Base-by-base conservation (phyloP, 805 yeast genomes). In the Metschnikowia cubensis region DNA sequence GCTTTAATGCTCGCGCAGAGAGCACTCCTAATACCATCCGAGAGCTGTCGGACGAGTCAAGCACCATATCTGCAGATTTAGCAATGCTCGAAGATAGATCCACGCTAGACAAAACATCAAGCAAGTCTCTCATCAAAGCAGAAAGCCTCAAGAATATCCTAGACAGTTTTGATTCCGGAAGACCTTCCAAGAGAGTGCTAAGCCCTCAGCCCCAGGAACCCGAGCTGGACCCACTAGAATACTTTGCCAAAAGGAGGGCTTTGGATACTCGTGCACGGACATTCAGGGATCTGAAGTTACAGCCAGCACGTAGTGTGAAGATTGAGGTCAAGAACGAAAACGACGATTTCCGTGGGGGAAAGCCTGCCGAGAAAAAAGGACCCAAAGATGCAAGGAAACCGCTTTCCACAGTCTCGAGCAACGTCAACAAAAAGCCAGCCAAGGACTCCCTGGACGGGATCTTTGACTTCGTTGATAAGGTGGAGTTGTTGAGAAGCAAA, bases 391-490 rank as follows among this genome's bases (percentile, higher is more conserved):
- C 32, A 25, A 10, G 46, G 17, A 43, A 15, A 22, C 46, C 46
- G 43, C 34, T 18, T 10, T 45, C 48, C 13, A 31, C 48, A 13
- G 25, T 37, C n/a, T 36, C 48, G 31, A 37, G 31, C 15, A 41
- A 21, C 31, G 39, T 35, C 35, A 22, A 22, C 11, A 35, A 35
- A 35, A 36, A 11, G 36, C 6, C 42, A 6, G 13, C 14, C 3
- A 45, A 37, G 17, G 39, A 34, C 6, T 31, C 35, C 6, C 4
- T 15, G 22, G 42, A 42, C 22, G 65, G 75, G 4, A 69, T 72
- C n/a, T 74, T 75, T 60, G 79, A 76, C 54, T 66, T 74, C 38
- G 66, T 68, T 35, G 66, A 64, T 25, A 52, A 60, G 31, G 32
- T 51, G n/a, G 49, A 52, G 44, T 41, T 53, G 35, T 48, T 46